Evolutionary conservation across 1,284 basidiomycete species (phyloP), one percentile per base, ranked within the genome.

Genomic region (Ceratobasidium sp.): DNA sequence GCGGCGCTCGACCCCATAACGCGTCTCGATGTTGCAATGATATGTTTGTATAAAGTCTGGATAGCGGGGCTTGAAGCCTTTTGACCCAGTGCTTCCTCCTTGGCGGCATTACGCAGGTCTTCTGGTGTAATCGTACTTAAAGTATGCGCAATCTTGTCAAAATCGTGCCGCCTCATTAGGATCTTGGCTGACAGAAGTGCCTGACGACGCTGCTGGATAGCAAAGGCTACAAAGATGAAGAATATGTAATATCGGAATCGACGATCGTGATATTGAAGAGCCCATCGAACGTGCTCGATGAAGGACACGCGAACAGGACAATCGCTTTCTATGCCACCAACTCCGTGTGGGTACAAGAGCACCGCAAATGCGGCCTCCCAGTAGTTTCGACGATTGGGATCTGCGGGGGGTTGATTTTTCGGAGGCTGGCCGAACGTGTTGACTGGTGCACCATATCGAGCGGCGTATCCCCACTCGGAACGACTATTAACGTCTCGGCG

Each of bases 321-420:
- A 3, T 78, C 57, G 0, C 78, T 80, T 73, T 88, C 86, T 38
- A 86, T 80, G 0, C 86, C 85, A 0, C 87, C 87, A 0, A 42
- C 9, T 0, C 85, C 87, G 81, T 86, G 88, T 2, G 87, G 87
- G 77, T 86, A 88, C 0, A 87, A 80, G 0, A 65, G 28, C 0
- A 84, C 86, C 78, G 84, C 86, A 79, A 84, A 88, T 0, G 83
- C 82, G 10, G 82, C 82, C 20, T 84, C 79, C 2, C 85, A 80
- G 59, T 81, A 81, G 56, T 59, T 79, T 3, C n/a, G 38, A 0
- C 62, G 28, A 38, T 28, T 23, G 6, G n/a, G 20, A 7, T 68
- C 61, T 3, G 46, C 33, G 12, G 52, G 17, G 0, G 1, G 10
- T 59, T 48, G 26, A 3, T 66, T 54, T 40, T 13, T 20, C 4